Evolutionary conservation across 306 rosid genomes (phyloP), one percentile per base, ranked within the genome.

Genomic region (Cucurbita moschata): DNA sequence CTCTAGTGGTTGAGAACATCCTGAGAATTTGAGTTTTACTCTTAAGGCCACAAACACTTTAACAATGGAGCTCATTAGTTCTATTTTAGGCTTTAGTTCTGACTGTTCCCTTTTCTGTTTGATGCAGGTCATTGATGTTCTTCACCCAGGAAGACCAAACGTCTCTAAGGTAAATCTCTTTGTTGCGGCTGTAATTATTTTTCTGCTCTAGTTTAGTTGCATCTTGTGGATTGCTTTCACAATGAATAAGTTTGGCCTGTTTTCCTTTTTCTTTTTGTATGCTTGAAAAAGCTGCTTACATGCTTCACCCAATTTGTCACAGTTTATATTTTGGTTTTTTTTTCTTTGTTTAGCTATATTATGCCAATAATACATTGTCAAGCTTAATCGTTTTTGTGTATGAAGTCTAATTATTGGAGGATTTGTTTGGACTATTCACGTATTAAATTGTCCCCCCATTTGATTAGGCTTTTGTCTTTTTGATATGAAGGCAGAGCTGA

Each of bases 71-170:
- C 23, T 43, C 52, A 18, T 40, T 5, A 9, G 38, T 37, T 16
- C 30, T 4, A 21, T 72, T 62, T 23, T 44, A 4, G 7, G 23
- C 30, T 47, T 68, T 40, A 13, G 14, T 16, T 77, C 21, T 68
- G 30, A 30, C 14, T 57, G 35, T 14, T 26, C 23, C 12, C 21
- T 19, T 21, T 52, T 21, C 35, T 59, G 40, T 68, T 68, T 49
- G 19, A 46, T 35, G 47, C 47, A 76, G 80, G 53, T 80, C 49
- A 76, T 80, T 40, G 83, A 80, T 73, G 83, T 80, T 72, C 77
- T 80, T 57, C 84, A 81, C 65, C 84, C 78, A 5, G 81, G 81
- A 7, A 56, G 73, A 14, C 78, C 84, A 6, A 77, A 81, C 62
- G 76, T 76, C 30, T 73, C 84, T 12, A 81, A 81, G 84, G 81